A percentile compares a stretch with the other conserved stretches of the same genome.
Conservation (phyloP, 2,329 filamentous ascomycete genomes). For the Onygena corvina region DNA sequence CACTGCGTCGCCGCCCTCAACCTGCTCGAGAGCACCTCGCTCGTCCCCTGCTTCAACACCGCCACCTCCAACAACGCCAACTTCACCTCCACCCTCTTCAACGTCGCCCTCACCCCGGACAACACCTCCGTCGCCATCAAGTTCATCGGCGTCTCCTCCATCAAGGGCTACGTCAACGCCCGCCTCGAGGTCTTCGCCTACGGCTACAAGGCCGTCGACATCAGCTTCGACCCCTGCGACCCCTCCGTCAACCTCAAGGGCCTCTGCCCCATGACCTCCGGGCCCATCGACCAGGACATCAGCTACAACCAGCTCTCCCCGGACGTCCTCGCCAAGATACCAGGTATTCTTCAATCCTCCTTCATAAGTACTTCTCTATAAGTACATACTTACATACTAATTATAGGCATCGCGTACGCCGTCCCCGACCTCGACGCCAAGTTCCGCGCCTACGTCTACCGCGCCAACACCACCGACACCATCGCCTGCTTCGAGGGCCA, state of each 20-base stretch:
- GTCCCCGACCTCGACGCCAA: slow-evolving; percentile 85
- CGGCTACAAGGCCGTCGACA: slow-evolving; percentile 58
- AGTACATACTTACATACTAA: slow-evolving; percentile 8
- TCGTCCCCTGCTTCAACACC: slow-evolving; percentile 73
- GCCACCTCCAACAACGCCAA: slow-evolving; percentile 70
- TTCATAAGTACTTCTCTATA: slow-evolving; percentile 3
- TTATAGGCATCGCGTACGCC: slow-evolving; percentile 61
- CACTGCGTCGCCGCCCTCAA: slow-evolving; percentile 48
- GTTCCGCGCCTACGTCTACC: slow-evolving; percentile 70
- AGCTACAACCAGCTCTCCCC: slow-evolving; percentile 48
- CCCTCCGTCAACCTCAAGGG: slow-evolving; percentile 49
- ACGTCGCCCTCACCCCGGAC: slow-evolving; percentile 52
- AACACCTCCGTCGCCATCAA: slow-evolving; percentile 63
- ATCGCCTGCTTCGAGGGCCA: slow-evolving; percentile 80
- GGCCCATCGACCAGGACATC: slow-evolving; percentile 61
- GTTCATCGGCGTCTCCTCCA: slow-evolving; percentile 69
- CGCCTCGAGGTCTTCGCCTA: slow-evolving; percentile 69
- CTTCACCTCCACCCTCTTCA: slow-evolving; percentile 80
- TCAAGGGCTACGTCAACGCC: slow-evolving; percentile 70
- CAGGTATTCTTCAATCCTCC: slow-evolving; percentile 40
- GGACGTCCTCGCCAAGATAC: slow-evolving; percentile 53
- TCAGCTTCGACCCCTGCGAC: slow-evolving; percentile 64
- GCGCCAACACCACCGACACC: slow-evolving; percentile 48
- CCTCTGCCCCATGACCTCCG: slow-evolving; percentile 83
- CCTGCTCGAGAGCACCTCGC: slow-evolving; percentile 67